phyloP scores from a whole-genome alignment of 257 asterid species.

The Solanum sejunctum region DNA sequence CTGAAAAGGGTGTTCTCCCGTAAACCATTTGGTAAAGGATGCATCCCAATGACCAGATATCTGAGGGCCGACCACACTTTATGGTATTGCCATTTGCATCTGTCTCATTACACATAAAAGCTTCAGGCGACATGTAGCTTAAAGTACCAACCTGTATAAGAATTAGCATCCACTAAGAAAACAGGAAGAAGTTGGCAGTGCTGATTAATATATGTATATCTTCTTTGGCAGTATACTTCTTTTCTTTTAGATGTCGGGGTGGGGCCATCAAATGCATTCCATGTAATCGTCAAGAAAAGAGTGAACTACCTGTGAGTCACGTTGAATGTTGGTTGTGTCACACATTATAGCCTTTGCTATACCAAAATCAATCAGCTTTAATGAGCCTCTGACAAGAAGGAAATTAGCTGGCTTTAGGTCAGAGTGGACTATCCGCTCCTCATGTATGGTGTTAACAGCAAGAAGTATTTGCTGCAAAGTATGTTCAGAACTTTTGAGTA shows the following conservation, averaged over 20 bases:
- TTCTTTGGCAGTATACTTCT: not conserved
- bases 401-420: conserved; percentile 99
- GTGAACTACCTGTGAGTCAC: conserved; percentile 80
- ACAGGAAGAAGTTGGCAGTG: not conserved
- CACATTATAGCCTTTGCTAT: conserved; percentile 96
- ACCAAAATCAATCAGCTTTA: conserved; percentile 96
- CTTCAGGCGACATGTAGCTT: conserved; percentile 99
- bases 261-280: not conserved
- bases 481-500: not conserved
- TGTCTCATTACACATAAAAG: conserved; percentile 90
- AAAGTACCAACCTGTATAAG: conserved; percentile 83
- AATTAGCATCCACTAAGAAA: not conserved
- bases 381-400: conserved; percentile 89
- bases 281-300: not conserved
- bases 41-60: conserved; percentile 98
- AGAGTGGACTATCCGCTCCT: conserved; percentile 93
- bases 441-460: conserved; percentile 97
- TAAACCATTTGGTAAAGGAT: conserved; percentile 98
- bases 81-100: conserved; percentile 82
- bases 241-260: not conserved
- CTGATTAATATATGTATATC: not conserved
- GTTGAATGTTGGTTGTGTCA: conserved; percentile 95
- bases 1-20: conserved; percentile 91
- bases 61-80: conserved; percentile 94
- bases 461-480: conserved; percentile 79